These are phyloP conservation scores for Warburgia ugandensis DNA, from an alignment of 164 flowering plant genomes.

Conservation along the genomic window DNA sequence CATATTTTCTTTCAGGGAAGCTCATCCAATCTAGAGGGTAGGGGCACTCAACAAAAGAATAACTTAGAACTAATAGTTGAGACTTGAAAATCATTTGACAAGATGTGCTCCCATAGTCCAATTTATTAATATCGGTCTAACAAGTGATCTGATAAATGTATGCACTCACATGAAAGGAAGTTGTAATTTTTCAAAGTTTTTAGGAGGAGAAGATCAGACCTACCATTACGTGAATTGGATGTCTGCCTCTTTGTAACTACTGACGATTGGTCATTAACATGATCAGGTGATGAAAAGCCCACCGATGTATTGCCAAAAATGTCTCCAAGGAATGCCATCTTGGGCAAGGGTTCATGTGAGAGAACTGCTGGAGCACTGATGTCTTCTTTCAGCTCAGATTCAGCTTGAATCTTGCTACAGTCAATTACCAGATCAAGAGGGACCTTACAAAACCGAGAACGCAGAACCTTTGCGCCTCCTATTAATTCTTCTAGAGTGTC, in stretches of 20 bases:
- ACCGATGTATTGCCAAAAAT: constrained; percentile 1
- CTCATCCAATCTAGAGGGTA: no score
- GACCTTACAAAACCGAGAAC: constrained; percentile 14
- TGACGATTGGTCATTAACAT: constrained; percentile 1
- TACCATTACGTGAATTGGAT: constrained; percentile 4
- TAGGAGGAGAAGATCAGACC: not conserved
- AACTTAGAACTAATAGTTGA: not conserved
- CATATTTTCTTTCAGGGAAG: no score
- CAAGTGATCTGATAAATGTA: not conserved
- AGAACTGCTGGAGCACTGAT: constrained; percentile 6
- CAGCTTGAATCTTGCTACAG: constrained; percentile 3
- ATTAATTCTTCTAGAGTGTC: constrained; percentile 6
- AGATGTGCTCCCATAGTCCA: not conserved
- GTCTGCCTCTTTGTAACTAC: not conserved
- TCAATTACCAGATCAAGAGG: constrained; percentile 14
- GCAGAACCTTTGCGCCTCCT: constrained; percentile 10
- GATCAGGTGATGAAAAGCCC: constrained; percentile 2
- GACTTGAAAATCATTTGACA: not conserved
- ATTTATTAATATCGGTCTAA: not conserved
- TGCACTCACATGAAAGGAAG: not conserved
- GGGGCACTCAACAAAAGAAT: no score
- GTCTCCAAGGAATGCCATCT: constrained; percentile 6
- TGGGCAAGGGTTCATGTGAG: constrained; percentile 11
- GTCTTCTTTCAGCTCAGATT: not conserved
- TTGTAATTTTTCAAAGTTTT: not conserved